Evolutionary conservation across 2,329 filamentous ascomycete species (phyloP).

Genomic region (Emydomyces testavorans): DNA sequence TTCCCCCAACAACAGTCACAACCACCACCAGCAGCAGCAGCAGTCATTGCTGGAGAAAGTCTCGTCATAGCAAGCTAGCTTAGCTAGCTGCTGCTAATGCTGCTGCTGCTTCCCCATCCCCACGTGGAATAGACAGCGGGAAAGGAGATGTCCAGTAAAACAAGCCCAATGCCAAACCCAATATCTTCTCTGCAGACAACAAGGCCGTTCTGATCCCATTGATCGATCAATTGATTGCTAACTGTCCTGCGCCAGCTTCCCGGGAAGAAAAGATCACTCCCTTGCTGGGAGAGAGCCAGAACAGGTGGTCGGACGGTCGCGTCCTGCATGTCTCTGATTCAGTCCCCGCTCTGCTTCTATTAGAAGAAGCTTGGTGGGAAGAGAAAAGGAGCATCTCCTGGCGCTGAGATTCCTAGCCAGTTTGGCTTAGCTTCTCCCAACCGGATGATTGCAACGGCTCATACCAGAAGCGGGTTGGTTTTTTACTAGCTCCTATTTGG

Average conservation of each 20-base stretch:
- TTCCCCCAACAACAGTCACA: neutral
- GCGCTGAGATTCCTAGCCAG: too few species aligned
- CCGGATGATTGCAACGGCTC: constrained; percentile 16
- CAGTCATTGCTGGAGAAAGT: neutral
- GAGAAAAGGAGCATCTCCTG: neutral
- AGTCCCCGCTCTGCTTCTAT: neutral
- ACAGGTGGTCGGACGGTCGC: constrained; percentile 4
- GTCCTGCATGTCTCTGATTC: constrained; percentile 9
- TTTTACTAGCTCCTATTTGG: constrained; percentile 5
- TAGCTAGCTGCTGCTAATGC: neutral
- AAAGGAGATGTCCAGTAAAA: neutral
- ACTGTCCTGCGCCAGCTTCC: neutral
- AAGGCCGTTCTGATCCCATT: constrained; percentile 4
- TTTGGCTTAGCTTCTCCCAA: neutral
- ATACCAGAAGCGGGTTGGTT: constrained; percentile 12
- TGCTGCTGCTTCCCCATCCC: neutral
- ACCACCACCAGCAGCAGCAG: neutral
- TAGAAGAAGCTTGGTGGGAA: neutral
- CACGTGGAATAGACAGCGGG: neutral
- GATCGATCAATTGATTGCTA: constrained; percentile 4
- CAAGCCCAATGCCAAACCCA: neutral
- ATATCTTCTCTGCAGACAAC: neutral
- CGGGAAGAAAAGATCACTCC: neutral
- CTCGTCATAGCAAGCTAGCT: neutral
- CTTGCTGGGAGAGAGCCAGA: neutral